These are phyloP conservation scores for Boletus subparvulus DNA, from an alignment of 768 basidiomycete genomes.

Conservation along the genomic window DNA sequence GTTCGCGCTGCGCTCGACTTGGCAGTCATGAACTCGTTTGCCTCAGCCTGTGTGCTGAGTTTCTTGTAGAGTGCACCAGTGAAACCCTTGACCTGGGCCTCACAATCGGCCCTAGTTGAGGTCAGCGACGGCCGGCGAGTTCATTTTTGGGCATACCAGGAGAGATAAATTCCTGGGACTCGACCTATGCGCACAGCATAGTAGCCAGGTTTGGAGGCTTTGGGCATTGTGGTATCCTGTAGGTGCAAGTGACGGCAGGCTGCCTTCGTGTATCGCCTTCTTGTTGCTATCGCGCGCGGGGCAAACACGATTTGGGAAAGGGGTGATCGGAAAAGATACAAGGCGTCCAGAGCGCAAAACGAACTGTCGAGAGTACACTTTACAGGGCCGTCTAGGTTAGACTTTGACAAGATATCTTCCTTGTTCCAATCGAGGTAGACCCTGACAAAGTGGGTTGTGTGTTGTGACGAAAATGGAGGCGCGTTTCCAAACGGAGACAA, in stretches of 20 bases:
- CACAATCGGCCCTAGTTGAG: slow-evolving; percentile 63
- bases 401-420: background rate
- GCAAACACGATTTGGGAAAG: background rate
- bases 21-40: slow-evolving; percentile 51
- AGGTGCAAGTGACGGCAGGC: background rate
- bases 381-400: too few relatives aligned
- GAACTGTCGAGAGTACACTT: background rate
- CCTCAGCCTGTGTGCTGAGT: slow-evolving; percentile 55
- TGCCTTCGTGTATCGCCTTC: background rate
- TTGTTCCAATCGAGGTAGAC: slow-evolving; percentile 17
- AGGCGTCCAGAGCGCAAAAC: background rate
- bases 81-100: slow-evolving; percentile 66
- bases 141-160: slow-evolving; percentile 56
- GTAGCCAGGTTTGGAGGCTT: slow-evolving; percentile 46
- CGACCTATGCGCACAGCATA: slow-evolving; percentile 76
- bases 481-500: slow-evolving; percentile 22
- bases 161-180: slow-evolving; percentile 60
- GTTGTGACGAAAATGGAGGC: background rate
- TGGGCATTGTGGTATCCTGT: slow-evolving; percentile 32
- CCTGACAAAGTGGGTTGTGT: slow-evolving; percentile 8
- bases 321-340: background rate
- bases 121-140: slow-evolving; percentile 26
- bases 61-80: slow-evolving; percentile 64
- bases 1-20: slow-evolving; percentile 25
- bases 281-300: background rate